These are phyloP conservation scores for Trifolium dubium DNA, from an alignment of 306 rosid species.

Conservation along the genomic window DNA sequence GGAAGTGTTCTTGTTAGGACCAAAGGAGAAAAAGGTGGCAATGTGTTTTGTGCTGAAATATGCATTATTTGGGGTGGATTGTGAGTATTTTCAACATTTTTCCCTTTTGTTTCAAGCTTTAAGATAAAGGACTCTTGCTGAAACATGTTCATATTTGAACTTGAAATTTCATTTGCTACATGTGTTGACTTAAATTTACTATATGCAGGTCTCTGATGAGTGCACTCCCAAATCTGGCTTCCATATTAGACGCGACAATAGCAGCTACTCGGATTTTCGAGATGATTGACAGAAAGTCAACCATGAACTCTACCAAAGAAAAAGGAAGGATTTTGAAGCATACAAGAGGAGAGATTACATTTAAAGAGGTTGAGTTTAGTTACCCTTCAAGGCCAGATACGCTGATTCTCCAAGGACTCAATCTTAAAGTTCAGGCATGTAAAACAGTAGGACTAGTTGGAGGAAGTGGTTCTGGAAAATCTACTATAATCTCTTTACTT, in stretches of 20 bases:
- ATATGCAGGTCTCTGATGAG: conserved; percentile 64
- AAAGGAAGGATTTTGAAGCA: conserved; percentile 51
- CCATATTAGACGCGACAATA: conserved; percentile 55
- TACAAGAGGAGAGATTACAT: conserved; percentile 64
- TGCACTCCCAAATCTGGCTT: conserved; percentile 76
- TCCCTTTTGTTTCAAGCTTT: neutral
- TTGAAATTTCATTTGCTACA: neutral
- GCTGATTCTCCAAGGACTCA: conserved; percentile 68
- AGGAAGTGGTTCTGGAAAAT: conserved; percentile 90
- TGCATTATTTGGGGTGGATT: conserved; percentile 77
- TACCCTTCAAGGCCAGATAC: conserved; percentile 81
- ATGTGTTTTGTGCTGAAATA: conserved; percentile 63
- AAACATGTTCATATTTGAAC: neutral
- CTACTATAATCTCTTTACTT: conserved; percentile 72
- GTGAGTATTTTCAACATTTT: conserved; percentile 50
- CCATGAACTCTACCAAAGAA: conserved; percentile 41
- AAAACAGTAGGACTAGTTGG: conserved; percentile 79
- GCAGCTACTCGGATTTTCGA: conserved; percentile 60
- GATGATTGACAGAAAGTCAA: conserved; percentile 57
- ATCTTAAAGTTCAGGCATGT: conserved; percentile 63
- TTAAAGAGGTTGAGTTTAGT: conserved; percentile 62
- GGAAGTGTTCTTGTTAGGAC: conserved; percentile 67
- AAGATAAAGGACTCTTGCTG: neutral
- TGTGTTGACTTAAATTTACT: conserved; percentile 9
- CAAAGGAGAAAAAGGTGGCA: conserved; percentile 71